Conservation (phyloP, 139 green algal species). For the Astrephomene gubernaculifera region DNA sequence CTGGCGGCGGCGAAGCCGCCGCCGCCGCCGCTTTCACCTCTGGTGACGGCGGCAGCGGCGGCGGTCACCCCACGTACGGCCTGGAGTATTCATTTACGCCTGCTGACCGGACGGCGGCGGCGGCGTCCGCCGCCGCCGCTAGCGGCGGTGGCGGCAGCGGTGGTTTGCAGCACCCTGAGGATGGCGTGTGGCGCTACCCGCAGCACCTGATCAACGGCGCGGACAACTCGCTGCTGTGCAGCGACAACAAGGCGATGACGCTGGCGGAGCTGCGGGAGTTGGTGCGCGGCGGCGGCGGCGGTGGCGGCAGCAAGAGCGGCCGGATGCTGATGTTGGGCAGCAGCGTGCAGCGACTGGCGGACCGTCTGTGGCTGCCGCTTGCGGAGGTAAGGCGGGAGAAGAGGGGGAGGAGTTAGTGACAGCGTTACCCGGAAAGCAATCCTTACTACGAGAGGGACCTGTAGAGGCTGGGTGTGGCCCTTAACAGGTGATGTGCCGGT, state of each 20-base stretch:
- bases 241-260: neutral
- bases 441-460: neutral
- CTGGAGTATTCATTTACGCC: constrained; percentile 19
- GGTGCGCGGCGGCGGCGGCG: neutral
- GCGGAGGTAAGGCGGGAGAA: neutral
- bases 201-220: neutral
- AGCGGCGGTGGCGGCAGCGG: neutral
- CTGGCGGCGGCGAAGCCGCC: neutral
- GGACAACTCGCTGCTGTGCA: constrained; percentile 1
- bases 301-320: no score
- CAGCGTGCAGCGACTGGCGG: constrained; percentile 23
- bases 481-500: neutral
- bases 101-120: neutral
- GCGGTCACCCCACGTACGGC: neutral
- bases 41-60: neutral
- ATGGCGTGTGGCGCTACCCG: neutral
- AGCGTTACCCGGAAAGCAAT: neutral
- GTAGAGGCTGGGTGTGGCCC: neutral
- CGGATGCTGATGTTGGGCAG: neutral
- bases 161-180: constrained; percentile 1
- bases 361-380: constrained; percentile 37
- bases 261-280: constrained; percentile 17
- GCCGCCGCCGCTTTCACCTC: neutral
- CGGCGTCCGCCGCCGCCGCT: neutral
- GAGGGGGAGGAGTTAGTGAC: neutral